Percentiles rank a stretch among this genome's conserved stretches.
Evolutionary conservation across 148 eudicot genomes (phyloP).

Genomic region (Pharnaceum exiguum): DNA sequence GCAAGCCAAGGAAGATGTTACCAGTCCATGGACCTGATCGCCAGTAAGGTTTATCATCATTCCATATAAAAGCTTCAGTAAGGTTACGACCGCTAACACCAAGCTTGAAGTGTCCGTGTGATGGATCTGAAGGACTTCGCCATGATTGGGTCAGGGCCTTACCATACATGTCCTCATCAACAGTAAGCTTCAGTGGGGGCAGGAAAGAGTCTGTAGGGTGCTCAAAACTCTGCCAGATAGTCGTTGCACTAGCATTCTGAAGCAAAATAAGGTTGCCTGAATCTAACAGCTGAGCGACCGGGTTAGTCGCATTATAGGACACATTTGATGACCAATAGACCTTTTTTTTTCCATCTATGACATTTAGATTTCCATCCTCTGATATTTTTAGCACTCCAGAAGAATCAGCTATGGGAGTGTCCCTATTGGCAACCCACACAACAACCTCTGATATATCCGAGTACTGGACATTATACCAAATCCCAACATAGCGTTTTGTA

Average conservation of each 20-base stretch:
- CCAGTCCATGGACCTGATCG: constrained; percentile 42
- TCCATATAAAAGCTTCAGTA: constrained; percentile 24
- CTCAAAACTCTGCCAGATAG: constrained; percentile 30
- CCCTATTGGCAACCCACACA: constrained; percentile 52
- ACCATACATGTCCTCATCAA: background rate
- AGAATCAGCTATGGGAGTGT: constrained; percentile 26
- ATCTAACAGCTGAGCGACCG: constrained; percentile 28
- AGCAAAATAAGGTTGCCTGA: constrained; percentile 31
- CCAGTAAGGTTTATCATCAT: constrained; percentile 21
- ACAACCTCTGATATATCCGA: constrained; percentile 12
- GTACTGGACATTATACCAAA: constrained; percentile 20
- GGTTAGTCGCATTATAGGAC: background rate
- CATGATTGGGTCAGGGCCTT: constrained; percentile 15
- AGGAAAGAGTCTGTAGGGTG: constrained; percentile 24
- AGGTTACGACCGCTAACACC: constrained; percentile 9
- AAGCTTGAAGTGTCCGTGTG: constrained; percentile 24
- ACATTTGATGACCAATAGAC: constrained; percentile 33
- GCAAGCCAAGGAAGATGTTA: constrained; percentile 22
- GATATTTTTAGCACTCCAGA: constrained; percentile 21
- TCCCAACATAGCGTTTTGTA: constrained; percentile 29
- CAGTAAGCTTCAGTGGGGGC: constrained; percentile 13
- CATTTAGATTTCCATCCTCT: constrained; percentile 28
- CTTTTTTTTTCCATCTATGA: constrained; percentile 17
- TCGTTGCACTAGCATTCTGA: constrained; percentile 11
- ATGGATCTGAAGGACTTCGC: constrained; percentile 37